Evolutionary conservation across 345 rosid species (phyloP), one percentile per base, ranked within the genome.

Genomic region (Rhizophora apiculata): DNA sequence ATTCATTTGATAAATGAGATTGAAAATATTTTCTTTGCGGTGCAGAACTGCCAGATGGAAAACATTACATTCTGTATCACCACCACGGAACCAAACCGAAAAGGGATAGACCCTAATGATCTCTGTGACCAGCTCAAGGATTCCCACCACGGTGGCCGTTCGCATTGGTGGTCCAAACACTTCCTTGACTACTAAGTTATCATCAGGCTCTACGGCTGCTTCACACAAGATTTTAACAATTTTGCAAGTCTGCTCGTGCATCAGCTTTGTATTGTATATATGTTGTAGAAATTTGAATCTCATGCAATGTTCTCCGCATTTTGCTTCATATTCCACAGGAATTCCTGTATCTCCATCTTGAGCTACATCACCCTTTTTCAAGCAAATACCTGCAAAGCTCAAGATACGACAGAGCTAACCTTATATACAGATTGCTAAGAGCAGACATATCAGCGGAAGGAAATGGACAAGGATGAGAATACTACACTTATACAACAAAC

Each of bases 11-110:
- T 57, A 30, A 1, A 70, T 26, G 62, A 76, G 68, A 24, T 43
- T 65, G 13, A 65, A 76, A 21, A 76, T 61, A 1, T 54, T 54
- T 60, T 65, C 75, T 15, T 34, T 63, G 1, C 72, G 75, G 18
- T 43, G 1, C 15, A 60, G 24, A 13, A 70, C 74, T 5, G 74
- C 79, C 10, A 65, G 27, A 8, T 51, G 27, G 43, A 60, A 65
- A 13, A 65, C 24, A 24, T 24, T 10, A 2, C 32, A 27, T 0
- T 43, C 13, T 0, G 5, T 6, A 1, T 43, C 22, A 2, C 5
- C 10, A 2, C 53, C 19, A 2, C 0, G 3, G 19, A 51, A 1
- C 57, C 22, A 51, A 52, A 65, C 20, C 0, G 20, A 8, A 32
- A 0, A 5, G 30, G 68, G 68, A 20, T 52, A 51, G 30, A 43